Evolutionary conservation across 306 rosid genomes (phyloP), one percentile per base, ranked within the genome.

Genomic region (Begonia peltatifolia): DNA sequence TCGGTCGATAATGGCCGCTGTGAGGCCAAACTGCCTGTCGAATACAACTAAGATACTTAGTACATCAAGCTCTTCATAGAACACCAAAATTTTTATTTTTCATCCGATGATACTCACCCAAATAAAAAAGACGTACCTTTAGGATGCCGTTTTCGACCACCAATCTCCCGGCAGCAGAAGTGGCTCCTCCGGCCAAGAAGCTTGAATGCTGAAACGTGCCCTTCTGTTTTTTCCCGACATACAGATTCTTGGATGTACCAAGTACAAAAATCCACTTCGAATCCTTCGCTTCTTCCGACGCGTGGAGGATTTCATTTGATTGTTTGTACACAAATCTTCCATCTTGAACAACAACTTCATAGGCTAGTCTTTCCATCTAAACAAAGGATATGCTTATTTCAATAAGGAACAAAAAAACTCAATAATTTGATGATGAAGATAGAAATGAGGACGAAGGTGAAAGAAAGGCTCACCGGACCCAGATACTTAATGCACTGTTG

Each of bases 131-230:
- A 10, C 49, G 42, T 76, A 85, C 99, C 96, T 83, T 92, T 49
- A 92, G 74, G 70, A 75, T 68, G 54, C 99, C 99, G 17, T 75
- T 30, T 46, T 92, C 93, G 61, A 83, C 57, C 53, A 83, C 94
- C 63, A 92, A 72, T 79, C 96, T 83, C 55, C 99, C 99, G 2
- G 99, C 96, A 58, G 99, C 82, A 71, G 94, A 75, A 50, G 99
- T 92, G 53, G 99, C 99, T 44, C 99, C 99, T 59, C 99, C 99
- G 61, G 99, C 99, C 77, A 92, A 82, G 75, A 92, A 92, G 75
- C 99, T 92, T 7, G 99, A 92, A 55, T 92, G 99, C 73, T 92
- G 99, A 74, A 92, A 92, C 47, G 79, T 65, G 48, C 99, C 99
- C 68, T 92, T 92, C 73, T 72, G 75, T 73, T 92, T 92, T 71